Percentiles rank a stretch among this genome's conserved stretches.
Evolutionary conservation across 176 grass and related monocot genomes (phyloP).

Genomic region (Hordeum marinum): DNA sequence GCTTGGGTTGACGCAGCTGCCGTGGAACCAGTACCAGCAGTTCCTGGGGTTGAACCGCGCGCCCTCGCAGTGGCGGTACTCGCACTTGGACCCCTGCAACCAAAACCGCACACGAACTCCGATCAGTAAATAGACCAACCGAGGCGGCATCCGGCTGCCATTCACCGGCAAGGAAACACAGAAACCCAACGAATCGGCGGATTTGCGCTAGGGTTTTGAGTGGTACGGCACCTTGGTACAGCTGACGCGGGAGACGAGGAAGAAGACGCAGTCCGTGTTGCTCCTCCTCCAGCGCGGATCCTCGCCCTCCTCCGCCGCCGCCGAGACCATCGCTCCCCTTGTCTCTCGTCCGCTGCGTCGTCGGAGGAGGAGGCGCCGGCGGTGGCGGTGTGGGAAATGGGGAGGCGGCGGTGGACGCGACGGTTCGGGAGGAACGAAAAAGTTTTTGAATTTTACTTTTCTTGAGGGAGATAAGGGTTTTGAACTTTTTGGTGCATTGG

Average conservation of each 20-base stretch:
- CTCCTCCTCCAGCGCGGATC: slow-evolving; percentile 16
- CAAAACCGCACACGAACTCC: slow-evolving; percentile 6
- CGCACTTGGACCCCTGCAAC: slow-evolving; percentile 36
- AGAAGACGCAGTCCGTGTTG: slow-evolving; percentile 29
- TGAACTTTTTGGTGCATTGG: slow-evolving; percentile 8
- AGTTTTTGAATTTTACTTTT: not conserved
- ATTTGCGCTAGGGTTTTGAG: slow-evolving; percentile 21
- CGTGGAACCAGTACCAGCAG: slow-evolving; percentile 49
- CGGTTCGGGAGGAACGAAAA: not conserved
- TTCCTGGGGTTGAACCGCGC: slow-evolving; percentile 38
- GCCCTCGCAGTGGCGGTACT: slow-evolving; percentile 43
- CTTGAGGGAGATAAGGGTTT: not conserved
- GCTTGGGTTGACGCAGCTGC: slow-evolving; percentile 42
- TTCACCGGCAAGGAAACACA: not conserved
- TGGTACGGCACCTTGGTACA: slow-evolving; percentile 27
- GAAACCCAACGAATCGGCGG: not conserved
- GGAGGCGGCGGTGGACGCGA: not conserved
- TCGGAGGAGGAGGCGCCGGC: not conserved
- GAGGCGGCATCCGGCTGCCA: not conserved
- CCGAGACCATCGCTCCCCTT: not conserved
- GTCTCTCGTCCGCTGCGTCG: not conserved
- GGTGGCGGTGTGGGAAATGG: slow-evolving; percentile 14
- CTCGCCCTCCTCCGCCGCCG: not conserved
- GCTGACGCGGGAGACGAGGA: slow-evolving; percentile 31
- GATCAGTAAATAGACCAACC: not conserved